Evolutionary conservation across 75 land plant genomes (phyloP).

Genomic region (Pinus taeda): DNA sequence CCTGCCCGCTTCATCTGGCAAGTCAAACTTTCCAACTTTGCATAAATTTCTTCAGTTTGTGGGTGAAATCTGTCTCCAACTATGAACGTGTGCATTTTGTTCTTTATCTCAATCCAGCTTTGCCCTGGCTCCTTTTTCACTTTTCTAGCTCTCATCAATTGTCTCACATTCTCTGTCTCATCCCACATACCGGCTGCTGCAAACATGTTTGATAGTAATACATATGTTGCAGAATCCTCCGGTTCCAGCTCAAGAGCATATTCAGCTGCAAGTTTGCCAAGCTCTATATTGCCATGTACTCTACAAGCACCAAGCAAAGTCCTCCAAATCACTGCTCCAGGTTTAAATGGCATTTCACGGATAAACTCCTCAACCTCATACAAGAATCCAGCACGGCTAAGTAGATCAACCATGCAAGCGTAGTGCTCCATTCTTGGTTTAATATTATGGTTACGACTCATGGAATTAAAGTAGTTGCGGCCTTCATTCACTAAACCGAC

Average conservation of each 20-base stretch:
- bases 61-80: constrained; percentile 5
- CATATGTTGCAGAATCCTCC: constrained; percentile 8
- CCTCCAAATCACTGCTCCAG: constrained; percentile 13
- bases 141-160: constrained; percentile 1
- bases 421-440: constrained; percentile 13
- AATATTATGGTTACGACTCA: not conserved
- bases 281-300: constrained; percentile 11
- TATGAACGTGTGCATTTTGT: not conserved
- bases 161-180: constrained; percentile 1
- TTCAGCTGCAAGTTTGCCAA: constrained; percentile 28
- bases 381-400: constrained; percentile 25
- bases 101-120: constrained; percentile 2
- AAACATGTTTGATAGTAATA: constrained; percentile 26
- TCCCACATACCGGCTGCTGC: constrained; percentile 15
- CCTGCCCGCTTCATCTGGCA: not conserved
- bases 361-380: constrained; percentile 17
- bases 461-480: not conserved
- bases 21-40: not conserved
- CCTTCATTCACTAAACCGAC: constrained; percentile 7
- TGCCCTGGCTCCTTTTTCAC: constrained; percentile 11
- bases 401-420: constrained; percentile 13
- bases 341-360: constrained; percentile 11
- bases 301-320: constrained; percentile 31
- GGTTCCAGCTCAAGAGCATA: constrained; percentile 16
- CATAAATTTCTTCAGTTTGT: not conserved